Evolutionary conservation across 805 yeast genomes (phyloP).

Genomic region (Cyberlindnera mycetangii): DNA sequence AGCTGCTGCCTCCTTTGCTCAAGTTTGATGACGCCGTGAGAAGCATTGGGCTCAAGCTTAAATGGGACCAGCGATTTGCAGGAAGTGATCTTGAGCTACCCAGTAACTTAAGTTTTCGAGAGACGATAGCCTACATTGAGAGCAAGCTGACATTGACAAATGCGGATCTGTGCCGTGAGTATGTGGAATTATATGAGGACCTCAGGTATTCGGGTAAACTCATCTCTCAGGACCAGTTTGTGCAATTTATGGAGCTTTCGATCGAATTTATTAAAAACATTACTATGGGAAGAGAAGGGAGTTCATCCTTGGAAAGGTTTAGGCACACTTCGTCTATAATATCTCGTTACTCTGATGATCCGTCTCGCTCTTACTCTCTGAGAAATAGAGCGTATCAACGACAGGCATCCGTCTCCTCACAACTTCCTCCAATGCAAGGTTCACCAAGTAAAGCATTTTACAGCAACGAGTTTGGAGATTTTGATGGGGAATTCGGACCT

Average conservation of each 20-base stretch:
- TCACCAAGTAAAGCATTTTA: not conserved
- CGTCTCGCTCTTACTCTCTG: slow-evolving; percentile 7
- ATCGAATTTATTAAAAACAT: slow-evolving; percentile 32
- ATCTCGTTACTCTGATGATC: slow-evolving; percentile 9
- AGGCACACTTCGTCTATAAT: slow-evolving; percentile 6
- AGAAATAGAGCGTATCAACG: slow-evolving; percentile 3
- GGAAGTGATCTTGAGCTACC: slow-evolving; percentile 36
- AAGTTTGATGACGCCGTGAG: slow-evolving; percentile 55
- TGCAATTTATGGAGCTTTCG: slow-evolving; percentile 51
- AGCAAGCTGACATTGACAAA: slow-evolving; percentile 22
- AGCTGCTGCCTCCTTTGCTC: slow-evolving; percentile 36
- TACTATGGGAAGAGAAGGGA: slow-evolving; percentile 6
- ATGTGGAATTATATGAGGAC: slow-evolving; percentile 58
- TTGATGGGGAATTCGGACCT: not conserved
- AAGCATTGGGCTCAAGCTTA: slow-evolving; percentile 56
- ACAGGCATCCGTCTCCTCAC: not conserved
- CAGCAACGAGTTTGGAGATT: not conserved
- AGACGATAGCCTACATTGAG: slow-evolving; percentile 37
- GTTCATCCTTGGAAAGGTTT: not conserved
- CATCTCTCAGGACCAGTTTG: slow-evolving; percentile 56
- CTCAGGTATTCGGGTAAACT: slow-evolving; percentile 63
- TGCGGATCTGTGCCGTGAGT: slow-evolving; percentile 26
- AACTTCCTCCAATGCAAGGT: not conserved
- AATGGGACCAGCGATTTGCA: slow-evolving; percentile 42
- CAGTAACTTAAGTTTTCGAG: slow-evolving; percentile 39